Evolutionary conservation across 768 basidiomycete species (phyloP).

Genomic region (Calvatia gigantea): DNA sequence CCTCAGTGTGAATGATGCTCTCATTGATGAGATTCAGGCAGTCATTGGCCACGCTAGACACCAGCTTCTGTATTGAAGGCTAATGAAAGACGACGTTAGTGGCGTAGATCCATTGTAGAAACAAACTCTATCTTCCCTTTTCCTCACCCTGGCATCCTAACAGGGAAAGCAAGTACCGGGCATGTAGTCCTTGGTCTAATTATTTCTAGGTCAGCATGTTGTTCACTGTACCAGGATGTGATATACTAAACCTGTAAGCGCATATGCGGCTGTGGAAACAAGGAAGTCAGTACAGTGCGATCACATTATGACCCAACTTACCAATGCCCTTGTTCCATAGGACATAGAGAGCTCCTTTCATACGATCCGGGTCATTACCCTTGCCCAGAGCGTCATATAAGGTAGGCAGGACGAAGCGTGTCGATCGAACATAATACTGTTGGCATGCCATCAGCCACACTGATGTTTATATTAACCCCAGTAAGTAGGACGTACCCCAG

Average conservation of each 20-base stretch:
- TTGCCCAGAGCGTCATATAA: conserved; percentile 61
- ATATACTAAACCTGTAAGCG: conserved; percentile 53
- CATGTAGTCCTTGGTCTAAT: conserved; percentile 55
- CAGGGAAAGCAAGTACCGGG: conserved; percentile 56
- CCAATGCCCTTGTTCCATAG: conserved; percentile 71
- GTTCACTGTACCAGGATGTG: background rate
- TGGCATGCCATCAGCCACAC: conserved; percentile 6
- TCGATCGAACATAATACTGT: conserved; percentile 71
- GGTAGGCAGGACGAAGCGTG: conserved; percentile 56
- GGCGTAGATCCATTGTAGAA: background rate
- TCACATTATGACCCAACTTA: conserved; percentile 25
- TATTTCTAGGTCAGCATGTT: conserved; percentile 2
- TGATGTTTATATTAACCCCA: conserved; percentile 10
- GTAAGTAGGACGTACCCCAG: conserved; percentile 46
- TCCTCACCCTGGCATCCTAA: conserved; percentile 82
- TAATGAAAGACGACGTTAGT: conserved; percentile 22
- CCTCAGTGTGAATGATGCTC: conserved; percentile 61
- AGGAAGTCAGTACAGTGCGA: conserved; percentile 7
- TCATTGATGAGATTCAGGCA: conserved; percentile 57
- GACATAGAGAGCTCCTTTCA: conserved; percentile 92
- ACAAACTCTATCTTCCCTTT: conserved; percentile 48
- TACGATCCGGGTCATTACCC: conserved; percentile 85
- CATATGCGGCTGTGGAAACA: conserved; percentile 51
- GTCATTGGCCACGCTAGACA: conserved; percentile 59
- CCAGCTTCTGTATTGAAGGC: conserved; percentile 77